Evolutionary conservation across 768 basidiomycete genomes (phyloP).

Genomic region (Gloeostereum incarnatum): DNA sequence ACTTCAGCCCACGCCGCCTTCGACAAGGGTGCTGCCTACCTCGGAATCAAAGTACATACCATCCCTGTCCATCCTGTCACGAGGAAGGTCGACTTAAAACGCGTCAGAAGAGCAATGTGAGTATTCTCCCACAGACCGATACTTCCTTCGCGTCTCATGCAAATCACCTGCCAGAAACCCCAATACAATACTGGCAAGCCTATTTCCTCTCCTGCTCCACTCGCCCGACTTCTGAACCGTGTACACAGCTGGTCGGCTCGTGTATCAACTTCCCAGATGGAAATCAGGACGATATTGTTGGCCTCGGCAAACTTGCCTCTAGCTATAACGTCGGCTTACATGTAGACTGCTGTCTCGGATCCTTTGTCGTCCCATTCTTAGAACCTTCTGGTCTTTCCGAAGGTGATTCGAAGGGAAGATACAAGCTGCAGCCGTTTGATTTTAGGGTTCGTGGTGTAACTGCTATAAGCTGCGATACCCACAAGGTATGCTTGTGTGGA

Average conservation of each 20-base stretch:
- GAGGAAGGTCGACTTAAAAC: conserved; percentile 68
- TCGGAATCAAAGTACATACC: conserved; percentile 82
- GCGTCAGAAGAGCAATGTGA: conserved; percentile 81
- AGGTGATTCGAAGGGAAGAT: conserved; percentile 42
- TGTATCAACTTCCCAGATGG: conserved; percentile 83
- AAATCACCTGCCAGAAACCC: conserved; percentile 45
- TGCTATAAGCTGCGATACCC: conserved; percentile 91
- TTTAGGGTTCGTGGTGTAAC: conserved; percentile 90
- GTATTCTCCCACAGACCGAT: conserved; percentile 16
- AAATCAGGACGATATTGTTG: conserved; percentile 79
- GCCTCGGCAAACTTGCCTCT: conserved; percentile 65
- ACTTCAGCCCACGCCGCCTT: conserved; percentile 90
- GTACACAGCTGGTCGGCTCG: conserved; percentile 73
- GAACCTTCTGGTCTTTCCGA: conserved; percentile 64
- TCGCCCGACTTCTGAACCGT: conserved; percentile 1
- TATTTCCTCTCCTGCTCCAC: background rate
- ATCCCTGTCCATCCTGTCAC: conserved; percentile 75
- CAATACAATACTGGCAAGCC: conserved; percentile 77
- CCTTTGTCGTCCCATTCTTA: conserved; percentile 91
- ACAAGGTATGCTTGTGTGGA: conserved; percentile 49
- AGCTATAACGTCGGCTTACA: conserved; percentile 77
- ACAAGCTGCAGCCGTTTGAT: conserved; percentile 69
- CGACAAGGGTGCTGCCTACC: conserved; percentile 84
- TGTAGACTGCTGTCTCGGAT: conserved; percentile 92
- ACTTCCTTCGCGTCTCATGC: conserved; percentile 2